Conservation (phyloP, 306 rosid genomes). For the Cucurbita maxima region DNA sequence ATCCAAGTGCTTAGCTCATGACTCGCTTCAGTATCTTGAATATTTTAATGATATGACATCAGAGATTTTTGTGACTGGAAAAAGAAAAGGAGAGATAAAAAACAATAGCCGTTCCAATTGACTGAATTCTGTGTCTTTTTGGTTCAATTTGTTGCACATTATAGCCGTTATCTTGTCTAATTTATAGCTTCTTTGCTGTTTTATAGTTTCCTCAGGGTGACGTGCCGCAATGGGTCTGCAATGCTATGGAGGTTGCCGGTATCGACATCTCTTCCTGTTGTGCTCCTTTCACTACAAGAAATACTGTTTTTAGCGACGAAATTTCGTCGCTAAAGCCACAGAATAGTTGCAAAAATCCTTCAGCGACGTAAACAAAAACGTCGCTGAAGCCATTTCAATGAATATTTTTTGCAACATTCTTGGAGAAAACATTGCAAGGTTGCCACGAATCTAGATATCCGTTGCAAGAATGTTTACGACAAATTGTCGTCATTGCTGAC, state of each 20-base stretch:
- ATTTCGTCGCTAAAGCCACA: too few relatives aligned
- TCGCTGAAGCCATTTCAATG: too few relatives aligned
- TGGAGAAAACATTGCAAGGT: too few relatives aligned
- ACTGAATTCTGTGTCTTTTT: background rate
- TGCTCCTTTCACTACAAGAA: slow-evolving; percentile 9
- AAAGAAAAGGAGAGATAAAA: background rate
- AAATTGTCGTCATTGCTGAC: too few relatives aligned
- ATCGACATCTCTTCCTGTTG: slow-evolving; percentile 78
- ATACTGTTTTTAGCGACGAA: too few relatives aligned
- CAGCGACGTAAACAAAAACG: too few relatives aligned
- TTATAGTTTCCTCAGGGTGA: slow-evolving; percentile 77
- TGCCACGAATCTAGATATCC: too few relatives aligned
- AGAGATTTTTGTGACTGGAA: background rate
- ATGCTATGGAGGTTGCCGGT: slow-evolving; percentile 98
- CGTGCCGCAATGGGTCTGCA: slow-evolving; percentile 87
- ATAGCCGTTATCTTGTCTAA: background rate
- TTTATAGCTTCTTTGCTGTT: background rate
- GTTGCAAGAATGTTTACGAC: too few relatives aligned
- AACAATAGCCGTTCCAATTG: background rate
- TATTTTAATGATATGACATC: background rate
- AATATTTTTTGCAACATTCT: too few relatives aligned
- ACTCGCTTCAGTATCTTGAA: background rate
- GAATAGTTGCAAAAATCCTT: too few relatives aligned
- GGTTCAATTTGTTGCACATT: background rate
- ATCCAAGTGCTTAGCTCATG: background rate